Evolutionary conservation across 2,329 filamentous ascomycete species (phyloP).

Genomic region (Botrytis fragariae): DNA sequence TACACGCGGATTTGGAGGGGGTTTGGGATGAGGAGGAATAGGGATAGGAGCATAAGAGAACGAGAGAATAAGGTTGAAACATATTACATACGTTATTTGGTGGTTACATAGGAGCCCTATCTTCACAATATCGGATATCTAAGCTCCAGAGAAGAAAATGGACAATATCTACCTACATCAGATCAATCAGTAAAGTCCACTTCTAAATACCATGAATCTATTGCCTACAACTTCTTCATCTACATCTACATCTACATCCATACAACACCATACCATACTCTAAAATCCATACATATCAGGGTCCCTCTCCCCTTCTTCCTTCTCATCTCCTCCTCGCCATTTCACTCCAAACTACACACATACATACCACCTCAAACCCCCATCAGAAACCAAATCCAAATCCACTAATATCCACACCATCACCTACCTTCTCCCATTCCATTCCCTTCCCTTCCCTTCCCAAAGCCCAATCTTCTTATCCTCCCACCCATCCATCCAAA

Average conservation of each 20-base stretch:
- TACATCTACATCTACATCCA: not conserved
- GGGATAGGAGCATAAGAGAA: not conserved
- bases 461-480: not conserved
- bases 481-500: not conserved
- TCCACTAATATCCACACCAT: not conserved
- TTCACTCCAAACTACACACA: not conserved
- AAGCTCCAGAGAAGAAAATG: not conserved
- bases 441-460: not conserved
- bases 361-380: not conserved
- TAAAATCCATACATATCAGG: not conserved
- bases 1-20: constrained; percentile 54
- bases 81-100: not conserved
- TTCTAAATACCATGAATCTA: not conserved
- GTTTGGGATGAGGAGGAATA: constrained; percentile 9
- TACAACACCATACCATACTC: not conserved
- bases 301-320: not conserved
- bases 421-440: not conserved
- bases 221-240: not conserved
- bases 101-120: not conserved
- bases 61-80: not conserved
- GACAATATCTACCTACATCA: not conserved
- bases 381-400: not conserved
- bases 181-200: not conserved
- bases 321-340: not conserved
- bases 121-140: not conserved